Evolutionary conservation across 306 rosid species (phyloP).

Genomic region (Malus sylvestris): DNA sequence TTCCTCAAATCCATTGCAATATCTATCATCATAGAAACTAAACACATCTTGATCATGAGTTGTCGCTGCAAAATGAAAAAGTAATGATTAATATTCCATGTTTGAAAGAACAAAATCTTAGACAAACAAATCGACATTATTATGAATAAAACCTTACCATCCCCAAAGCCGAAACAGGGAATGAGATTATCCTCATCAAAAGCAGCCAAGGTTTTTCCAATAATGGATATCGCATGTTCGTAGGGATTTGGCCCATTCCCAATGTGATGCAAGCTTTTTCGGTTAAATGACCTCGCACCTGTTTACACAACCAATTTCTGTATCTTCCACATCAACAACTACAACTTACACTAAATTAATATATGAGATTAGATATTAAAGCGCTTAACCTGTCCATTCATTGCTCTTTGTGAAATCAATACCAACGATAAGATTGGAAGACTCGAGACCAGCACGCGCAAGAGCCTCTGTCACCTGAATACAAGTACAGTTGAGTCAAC

Average conservation of each 20-base stretch:
- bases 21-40: conserved; percentile 64
- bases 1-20: conserved; percentile 93
- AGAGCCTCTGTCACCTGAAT: conserved; percentile 90
- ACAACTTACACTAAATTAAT: background rate
- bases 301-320: conserved; percentile 30
- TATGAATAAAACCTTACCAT: conserved; percentile 42
- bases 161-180: conserved; percentile 97
- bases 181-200: conserved; percentile 92
- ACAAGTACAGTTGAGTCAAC: background rate
- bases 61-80: conserved; percentile 53
- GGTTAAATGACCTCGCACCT: conserved; percentile 63
- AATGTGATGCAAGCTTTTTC: conserved; percentile 75
- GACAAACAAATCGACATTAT: background rate
- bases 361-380: background rate
- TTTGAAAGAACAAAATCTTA: background rate
- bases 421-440: conserved; percentile 91
- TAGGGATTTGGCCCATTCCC: conserved; percentile 75
- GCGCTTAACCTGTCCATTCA: conserved; percentile 86
- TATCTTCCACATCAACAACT: conserved; percentile 23
- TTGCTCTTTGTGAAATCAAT: conserved; percentile 96
- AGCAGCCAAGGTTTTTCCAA: conserved; percentile 81
- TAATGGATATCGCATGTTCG: conserved; percentile 83
- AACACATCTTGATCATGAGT: conserved; percentile 92
- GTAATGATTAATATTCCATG: conserved; percentile 13
- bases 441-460: conserved; percentile 90